Evolutionary conservation across 2,329 filamentous ascomycete species (phyloP).

Genomic region (Bipolaris gigantea): DNA sequence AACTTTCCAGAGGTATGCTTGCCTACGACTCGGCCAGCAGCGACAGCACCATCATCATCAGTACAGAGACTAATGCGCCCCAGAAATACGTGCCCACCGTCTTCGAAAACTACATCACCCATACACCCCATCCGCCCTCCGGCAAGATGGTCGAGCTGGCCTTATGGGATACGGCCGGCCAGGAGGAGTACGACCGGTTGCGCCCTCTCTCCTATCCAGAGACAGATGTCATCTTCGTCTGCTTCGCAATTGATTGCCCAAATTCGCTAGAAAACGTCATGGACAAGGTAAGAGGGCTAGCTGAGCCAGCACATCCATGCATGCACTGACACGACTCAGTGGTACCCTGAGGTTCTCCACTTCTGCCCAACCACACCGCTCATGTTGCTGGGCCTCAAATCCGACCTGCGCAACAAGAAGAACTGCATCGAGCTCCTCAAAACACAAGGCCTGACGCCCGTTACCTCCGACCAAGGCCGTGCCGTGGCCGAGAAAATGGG

Average conservation of each 20-base stretch:
- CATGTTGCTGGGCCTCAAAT: slow-evolving; percentile 94
- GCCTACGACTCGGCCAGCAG: not conserved
- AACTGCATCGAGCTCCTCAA: slow-evolving; percentile 98
- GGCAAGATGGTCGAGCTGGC: slow-evolving; percentile 96
- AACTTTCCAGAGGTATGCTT: slow-evolving; percentile 90
- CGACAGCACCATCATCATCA: not conserved
- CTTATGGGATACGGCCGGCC: slow-evolving; percentile 96
- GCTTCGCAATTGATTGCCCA: slow-evolving; percentile 98
- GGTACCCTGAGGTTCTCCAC: slow-evolving; percentile 98
- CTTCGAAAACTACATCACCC: slow-evolving; percentile 99
- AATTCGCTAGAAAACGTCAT: slow-evolving; percentile 98
- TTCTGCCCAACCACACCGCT: slow-evolving; percentile 98
- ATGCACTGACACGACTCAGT: slow-evolving; percentile 60
- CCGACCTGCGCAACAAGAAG: slow-evolving; percentile 91
- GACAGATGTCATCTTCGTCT: slow-evolving; percentile 96
- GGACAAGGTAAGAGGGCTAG: slow-evolving; percentile 76
- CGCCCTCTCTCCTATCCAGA: slow-evolving; percentile 96
- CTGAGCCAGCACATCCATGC: not conserved
- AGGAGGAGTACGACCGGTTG: slow-evolving; percentile 97
- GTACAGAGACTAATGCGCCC: slow-evolving; percentile 7
- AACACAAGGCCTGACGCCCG: slow-evolving; percentile 93
- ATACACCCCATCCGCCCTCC: slow-evolving; percentile 81
- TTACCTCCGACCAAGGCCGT: slow-evolving; percentile 86
- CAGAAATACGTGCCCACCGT: slow-evolving; percentile 99
- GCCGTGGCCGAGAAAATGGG: slow-evolving; percentile 91